These are phyloP conservation scores for Neoascochyta sp. DNA, from an alignment of 2,329 filamentous ascomycete species.

Conservation along the genomic window DNA sequence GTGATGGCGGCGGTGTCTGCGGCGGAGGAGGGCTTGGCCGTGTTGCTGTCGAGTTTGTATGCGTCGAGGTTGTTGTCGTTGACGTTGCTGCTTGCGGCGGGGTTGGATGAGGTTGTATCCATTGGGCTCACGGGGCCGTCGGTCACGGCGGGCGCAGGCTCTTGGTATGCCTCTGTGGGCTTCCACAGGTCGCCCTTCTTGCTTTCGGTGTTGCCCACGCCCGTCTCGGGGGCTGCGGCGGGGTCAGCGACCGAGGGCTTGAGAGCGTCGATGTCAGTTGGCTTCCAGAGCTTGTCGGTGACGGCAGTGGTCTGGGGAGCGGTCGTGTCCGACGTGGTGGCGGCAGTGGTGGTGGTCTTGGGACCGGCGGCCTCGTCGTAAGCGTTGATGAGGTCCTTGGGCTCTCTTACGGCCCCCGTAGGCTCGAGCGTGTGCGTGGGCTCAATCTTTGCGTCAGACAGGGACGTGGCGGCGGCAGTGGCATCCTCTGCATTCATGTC, in stretches of 20 bases:
- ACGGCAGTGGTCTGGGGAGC: slow-evolving; percentile 29
- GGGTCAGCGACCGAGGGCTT: slow-evolving; percentile 52
- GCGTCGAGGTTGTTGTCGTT: no score
- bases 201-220: slow-evolving; percentile 25
- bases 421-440: slow-evolving; percentile 1
- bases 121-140: no score
- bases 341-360: slow-evolving; percentile 16
- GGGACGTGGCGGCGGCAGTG: slow-evolving; percentile 7
- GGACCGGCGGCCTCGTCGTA: slow-evolving; percentile 11
- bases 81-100: no score
- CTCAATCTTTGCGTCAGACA: slow-evolving; percentile 3
- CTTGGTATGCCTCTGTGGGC: slow-evolving; percentile 6
- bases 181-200: slow-evolving; percentile 8
- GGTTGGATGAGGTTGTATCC: no score
- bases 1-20: no score
- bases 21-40: no score
- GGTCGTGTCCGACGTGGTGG: slow-evolving; percentile 21
- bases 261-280: slow-evolving; percentile 25
- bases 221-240: slow-evolving; percentile 39
- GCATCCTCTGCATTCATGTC: slow-evolving; percentile 4
- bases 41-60: no score
- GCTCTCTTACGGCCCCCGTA: slow-evolving; percentile 6
- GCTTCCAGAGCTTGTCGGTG: slow-evolving; percentile 28
- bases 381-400: slow-evolving; percentile 12
- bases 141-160: no score